phyloP scores from a whole-genome alignment of 2,329 filamentous ascomycete species.

The Plectosphaerella cucumerina region DNA sequence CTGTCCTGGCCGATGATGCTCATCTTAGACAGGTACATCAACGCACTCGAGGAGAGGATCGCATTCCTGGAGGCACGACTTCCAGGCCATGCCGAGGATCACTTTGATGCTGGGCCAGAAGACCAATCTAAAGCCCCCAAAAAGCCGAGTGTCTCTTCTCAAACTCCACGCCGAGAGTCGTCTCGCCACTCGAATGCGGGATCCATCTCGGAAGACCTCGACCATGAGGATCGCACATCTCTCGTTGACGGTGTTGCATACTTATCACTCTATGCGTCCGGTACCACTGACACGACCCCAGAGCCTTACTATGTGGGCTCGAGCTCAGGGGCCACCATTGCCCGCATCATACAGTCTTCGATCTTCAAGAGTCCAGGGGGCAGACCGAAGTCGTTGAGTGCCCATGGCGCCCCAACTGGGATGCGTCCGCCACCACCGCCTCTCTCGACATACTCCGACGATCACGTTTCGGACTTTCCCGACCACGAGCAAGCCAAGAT shows the following conservation, averaged over 20 bases:
- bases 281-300: conserved; percentile 15
- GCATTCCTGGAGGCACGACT: conserved; percentile 21
- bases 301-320: conserved; percentile 21
- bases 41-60: conserved; percentile 20
- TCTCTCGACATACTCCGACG: conserved; percentile 6
- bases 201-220: conserved; percentile 7
- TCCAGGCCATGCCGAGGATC: conserved; percentile 19
- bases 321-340: conserved; percentile 20
- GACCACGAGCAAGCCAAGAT: conserved; percentile 9
- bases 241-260: conserved; percentile 20
- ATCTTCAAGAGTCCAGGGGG: conserved; percentile 15
- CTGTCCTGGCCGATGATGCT: background rate
- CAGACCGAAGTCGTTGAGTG: background rate
- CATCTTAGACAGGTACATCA: conserved; percentile 16
- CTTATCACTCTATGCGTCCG: conserved; percentile 18
- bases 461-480: conserved; percentile 13
- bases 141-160: background rate
- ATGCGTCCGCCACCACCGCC: conserved; percentile 2
- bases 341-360: conserved; percentile 19
- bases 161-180: background rate
- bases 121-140: background rate
- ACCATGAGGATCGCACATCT: conserved; percentile 12
- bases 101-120: conserved; percentile 9
- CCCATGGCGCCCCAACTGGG: background rate
- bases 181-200: conserved; percentile 2